Percentiles rank a stretch among this genome's conserved stretches.
phyloP scores from a whole-genome alignment of 2,329 filamentous ascomycete species.

The Helminthosporium solani region DNA sequence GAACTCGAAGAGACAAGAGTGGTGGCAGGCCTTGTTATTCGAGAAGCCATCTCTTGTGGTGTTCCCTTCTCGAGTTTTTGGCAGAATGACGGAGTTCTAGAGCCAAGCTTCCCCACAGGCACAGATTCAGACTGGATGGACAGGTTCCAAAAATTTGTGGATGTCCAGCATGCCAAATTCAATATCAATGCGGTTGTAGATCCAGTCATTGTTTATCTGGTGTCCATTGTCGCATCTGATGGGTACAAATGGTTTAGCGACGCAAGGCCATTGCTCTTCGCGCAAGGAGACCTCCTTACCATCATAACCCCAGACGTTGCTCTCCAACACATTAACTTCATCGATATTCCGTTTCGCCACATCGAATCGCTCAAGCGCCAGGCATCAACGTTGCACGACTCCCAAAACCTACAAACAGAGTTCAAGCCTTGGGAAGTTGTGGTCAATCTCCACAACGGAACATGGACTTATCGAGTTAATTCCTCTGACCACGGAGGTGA shows the following conservation, averaged over 20 bases:
- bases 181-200: background rate
- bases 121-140: slow-evolving; percentile 25
- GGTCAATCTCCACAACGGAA: slow-evolving; percentile 13
- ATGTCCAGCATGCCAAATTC: slow-evolving; percentile 15
- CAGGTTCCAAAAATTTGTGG: slow-evolving; percentile 31
- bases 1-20: slow-evolving; percentile 35
- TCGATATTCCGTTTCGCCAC: slow-evolving; percentile 31
- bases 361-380: slow-evolving; percentile 14
- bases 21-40: slow-evolving; percentile 34
- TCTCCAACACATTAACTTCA: slow-evolving; percentile 19
- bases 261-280: slow-evolving; percentile 12
- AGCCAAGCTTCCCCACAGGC: slow-evolving; percentile 23
- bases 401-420: slow-evolving; percentile 16
- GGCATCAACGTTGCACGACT: slow-evolving; percentile 21
- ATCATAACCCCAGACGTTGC: slow-evolving; percentile 20
- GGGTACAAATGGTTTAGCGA: slow-evolving; percentile 24
- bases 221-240: slow-evolving; percentile 22
- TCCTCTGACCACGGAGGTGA: slow-evolving; percentile 14
- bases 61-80: slow-evolving; percentile 31
- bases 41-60: slow-evolving; percentile 21
- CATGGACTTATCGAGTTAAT: slow-evolving; percentile 28
- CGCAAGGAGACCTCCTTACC: slow-evolving; percentile 23
- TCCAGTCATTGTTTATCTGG: slow-evolving; percentile 19
- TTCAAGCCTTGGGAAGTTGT: slow-evolving; percentile 24
- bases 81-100: slow-evolving; percentile 25